Percentiles rank a stretch among this genome's conserved stretches.
These are phyloP conservation scores for Bimuria novae-zelandiae DNA, from an alignment of 2,329 filamentous ascomycete species.

Conservation along the genomic window DNA sequence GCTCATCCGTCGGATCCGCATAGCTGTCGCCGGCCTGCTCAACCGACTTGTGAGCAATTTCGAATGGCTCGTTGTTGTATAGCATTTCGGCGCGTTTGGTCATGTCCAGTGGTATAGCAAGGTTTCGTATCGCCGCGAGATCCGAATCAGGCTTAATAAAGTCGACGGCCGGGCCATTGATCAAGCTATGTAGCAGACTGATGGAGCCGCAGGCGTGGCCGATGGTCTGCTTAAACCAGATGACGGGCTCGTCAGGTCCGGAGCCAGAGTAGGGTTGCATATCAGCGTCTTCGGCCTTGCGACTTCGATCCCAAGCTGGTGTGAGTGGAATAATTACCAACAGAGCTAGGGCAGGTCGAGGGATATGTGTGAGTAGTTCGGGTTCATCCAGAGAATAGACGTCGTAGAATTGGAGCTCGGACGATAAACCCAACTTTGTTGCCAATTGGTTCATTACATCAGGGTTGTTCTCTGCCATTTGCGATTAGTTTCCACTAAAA, in stretches of 20 bases:
- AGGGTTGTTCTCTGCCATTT: conserved; percentile 56
- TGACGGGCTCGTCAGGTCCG: conserved; percentile 54
- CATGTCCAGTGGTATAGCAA: conserved; percentile 69
- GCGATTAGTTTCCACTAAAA: conserved; percentile 15
- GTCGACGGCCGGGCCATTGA: conserved; percentile 51
- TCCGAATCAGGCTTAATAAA: conserved; percentile 48
- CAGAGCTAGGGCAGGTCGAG: conserved; percentile 55
- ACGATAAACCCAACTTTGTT: conserved; percentile 51
- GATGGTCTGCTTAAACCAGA: conserved; percentile 63
- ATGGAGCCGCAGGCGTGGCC: conserved; percentile 60
- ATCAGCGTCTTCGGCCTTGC: conserved; percentile 43
- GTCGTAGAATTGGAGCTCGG: conserved; percentile 55
- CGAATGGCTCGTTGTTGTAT: conserved; percentile 73
- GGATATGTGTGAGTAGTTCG: conserved; percentile 51
- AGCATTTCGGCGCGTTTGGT: conserved; percentile 69
- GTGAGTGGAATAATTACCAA: conserved; percentile 53
- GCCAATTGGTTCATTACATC: conserved; percentile 55
- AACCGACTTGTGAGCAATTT: conserved; percentile 74
- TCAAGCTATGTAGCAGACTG: conserved; percentile 56
- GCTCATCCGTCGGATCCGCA: conserved; percentile 71
- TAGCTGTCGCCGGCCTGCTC: conserved; percentile 75
- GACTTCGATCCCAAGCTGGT: conserved; percentile 46
- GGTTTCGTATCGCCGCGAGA: conserved; percentile 48
- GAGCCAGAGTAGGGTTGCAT: conserved; percentile 48
- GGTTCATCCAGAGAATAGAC: conserved; percentile 54